Percentiles rank a stretch among this genome's conserved stretches.
Conservation (phyloP, 1,284 basidiomycete species). For the Trichosporon sp. region DNA sequence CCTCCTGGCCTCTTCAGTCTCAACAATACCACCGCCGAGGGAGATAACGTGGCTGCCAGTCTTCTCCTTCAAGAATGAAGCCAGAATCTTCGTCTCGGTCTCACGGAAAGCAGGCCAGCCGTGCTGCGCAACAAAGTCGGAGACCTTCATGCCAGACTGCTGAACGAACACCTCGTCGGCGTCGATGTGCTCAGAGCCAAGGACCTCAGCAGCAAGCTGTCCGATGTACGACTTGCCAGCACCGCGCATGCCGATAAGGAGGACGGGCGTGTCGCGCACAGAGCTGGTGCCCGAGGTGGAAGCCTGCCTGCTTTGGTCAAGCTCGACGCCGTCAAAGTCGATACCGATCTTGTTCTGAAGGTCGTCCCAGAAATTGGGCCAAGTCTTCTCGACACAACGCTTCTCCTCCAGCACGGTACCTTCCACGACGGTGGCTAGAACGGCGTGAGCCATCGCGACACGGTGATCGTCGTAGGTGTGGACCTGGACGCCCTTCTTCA, state of each 20-base stretch:
- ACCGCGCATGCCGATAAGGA: slow-evolving; percentile 94
- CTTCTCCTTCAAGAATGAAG: slow-evolving; percentile 58
- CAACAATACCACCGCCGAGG: slow-evolving; percentile 92
- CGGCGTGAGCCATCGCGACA: slow-evolving; percentile 97
- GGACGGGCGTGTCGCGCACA: slow-evolving; percentile 56
- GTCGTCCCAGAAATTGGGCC: slow-evolving; percentile 99
- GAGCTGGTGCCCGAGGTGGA: slow-evolving; percentile 43
- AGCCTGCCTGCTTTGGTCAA: slow-evolving; percentile 49
- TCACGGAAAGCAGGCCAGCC: slow-evolving; percentile 73
- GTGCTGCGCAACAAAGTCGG: slow-evolving; percentile 68
- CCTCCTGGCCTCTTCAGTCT: slow-evolving; percentile 68
- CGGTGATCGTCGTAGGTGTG: slow-evolving; percentile 98
- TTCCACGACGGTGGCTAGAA: slow-evolving; percentile 68
- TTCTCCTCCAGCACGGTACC: slow-evolving; percentile 88
- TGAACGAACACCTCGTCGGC: slow-evolving; percentile 76
- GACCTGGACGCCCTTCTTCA: slow-evolving; percentile 67
- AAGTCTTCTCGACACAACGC: slow-evolving; percentile 97
- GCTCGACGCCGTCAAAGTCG: slow-evolving; percentile 74
- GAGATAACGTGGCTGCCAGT: slow-evolving; percentile 68
- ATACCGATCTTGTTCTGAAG: slow-evolving; percentile 91
- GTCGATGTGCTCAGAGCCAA: slow-evolving; percentile 77
- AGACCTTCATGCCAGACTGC: slow-evolving; percentile 60
- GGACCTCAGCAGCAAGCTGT: slow-evolving; percentile 63
- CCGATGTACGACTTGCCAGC: slow-evolving; percentile 93
- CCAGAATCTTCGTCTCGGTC: slow-evolving; percentile 58